phyloP scores from a whole-genome alignment of 2,329 filamentous ascomycete genomes.

The Talaromyces atroroseus region DNA sequence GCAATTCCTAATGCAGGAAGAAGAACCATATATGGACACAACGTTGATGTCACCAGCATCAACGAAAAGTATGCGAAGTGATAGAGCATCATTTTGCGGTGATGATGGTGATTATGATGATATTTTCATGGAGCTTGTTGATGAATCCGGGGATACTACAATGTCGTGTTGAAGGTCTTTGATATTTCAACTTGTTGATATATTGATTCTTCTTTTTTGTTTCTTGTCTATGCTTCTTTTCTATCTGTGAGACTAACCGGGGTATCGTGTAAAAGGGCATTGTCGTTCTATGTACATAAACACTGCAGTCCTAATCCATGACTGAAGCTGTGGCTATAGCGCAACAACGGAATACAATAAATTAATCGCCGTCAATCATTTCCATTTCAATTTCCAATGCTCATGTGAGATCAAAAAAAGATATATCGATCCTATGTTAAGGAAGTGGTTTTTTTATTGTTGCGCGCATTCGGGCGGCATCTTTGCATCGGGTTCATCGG shows the following conservation, averaged over 20 bases:
- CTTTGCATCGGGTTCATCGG: conserved; percentile 33
- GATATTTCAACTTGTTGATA: neutral
- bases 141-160: conserved; percentile 40
- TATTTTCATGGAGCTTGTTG: conserved; percentile 60
- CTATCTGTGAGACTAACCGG: conserved; percentile 2
- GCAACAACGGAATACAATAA: conserved; percentile 1
- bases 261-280: conserved; percentile 12
- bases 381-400: neutral
- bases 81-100: conserved; percentile 26
- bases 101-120: conserved; percentile 56
- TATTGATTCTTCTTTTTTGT: neutral
- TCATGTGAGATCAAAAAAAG: neutral
- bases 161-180: conserved; percentile 24
- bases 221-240: neutral
- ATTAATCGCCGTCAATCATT: neutral
- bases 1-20: conserved; percentile 32
- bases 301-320: neutral
- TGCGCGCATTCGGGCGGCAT: conserved; percentile 58
- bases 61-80: conserved; percentile 10
- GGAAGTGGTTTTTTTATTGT: conserved; percentile 41
- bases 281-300: conserved; percentile 7
- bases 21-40: conserved; percentile 27
- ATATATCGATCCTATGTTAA: neutral
- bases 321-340: neutral
- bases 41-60: conserved; percentile 16